These are phyloP conservation scores for Erigeron philadelphicus DNA, from an alignment of 140 eudicot genomes.

Conservation along the genomic window DNA sequence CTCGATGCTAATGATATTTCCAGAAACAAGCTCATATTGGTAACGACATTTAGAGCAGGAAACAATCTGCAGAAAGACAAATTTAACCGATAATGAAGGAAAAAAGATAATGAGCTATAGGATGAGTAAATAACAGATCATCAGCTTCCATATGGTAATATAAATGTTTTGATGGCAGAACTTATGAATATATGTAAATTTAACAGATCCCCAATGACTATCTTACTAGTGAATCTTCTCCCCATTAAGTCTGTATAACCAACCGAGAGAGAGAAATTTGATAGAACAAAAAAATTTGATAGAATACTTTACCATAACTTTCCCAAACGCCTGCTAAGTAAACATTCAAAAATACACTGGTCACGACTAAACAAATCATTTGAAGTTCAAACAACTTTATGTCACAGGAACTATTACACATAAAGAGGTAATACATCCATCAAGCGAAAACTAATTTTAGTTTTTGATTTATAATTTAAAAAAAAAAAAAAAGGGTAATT, in stretches of 20 bases:
- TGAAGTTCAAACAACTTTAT: background rate
- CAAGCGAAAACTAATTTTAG: background rate
- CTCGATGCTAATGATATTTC: slow-evolving; percentile 56
- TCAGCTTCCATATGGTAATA: slow-evolving; percentile 7
- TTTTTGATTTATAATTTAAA: no score
- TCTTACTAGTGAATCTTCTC: slow-evolving; percentile 4
- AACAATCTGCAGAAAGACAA: slow-evolving; percentile 50
- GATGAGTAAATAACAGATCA: background rate
- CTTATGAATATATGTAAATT: background rate
- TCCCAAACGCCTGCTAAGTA: background rate
- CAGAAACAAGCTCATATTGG: slow-evolving; percentile 89
- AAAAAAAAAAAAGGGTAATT: no score
- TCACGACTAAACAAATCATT: slow-evolving; percentile 6
- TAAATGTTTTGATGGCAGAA: background rate
- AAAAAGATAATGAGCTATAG: slow-evolving; percentile 16
- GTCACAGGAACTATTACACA: background rate
- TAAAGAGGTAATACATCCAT: background rate
- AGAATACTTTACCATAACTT: no score
- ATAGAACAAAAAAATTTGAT: no score
- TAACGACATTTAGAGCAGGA: slow-evolving; percentile 94
- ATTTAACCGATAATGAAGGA: slow-evolving; percentile 12
- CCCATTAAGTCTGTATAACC: slow-evolving; percentile 5
- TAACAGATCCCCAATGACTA: slow-evolving; percentile 12
- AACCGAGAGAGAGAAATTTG: background rate
- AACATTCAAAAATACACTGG: background rate